Conservation (phyloP, 257 asterid genomes). For the Ehretia macrophylla region DNA sequence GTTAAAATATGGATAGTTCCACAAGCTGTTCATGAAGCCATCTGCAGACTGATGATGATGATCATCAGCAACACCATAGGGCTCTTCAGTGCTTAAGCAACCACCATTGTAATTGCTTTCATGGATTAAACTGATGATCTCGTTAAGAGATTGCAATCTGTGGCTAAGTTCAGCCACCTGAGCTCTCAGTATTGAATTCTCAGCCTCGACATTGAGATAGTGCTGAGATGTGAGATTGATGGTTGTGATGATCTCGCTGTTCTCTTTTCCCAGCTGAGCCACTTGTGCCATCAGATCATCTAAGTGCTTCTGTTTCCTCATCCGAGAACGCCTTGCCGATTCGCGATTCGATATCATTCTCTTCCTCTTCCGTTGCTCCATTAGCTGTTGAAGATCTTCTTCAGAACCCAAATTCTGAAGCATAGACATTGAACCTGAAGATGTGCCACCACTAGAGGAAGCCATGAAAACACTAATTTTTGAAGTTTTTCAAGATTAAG, state of each 20-base stretch:
- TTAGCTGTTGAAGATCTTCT: conserved; percentile 17
- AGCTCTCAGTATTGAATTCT: conserved; percentile 17
- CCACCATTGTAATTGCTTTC: not conserved
- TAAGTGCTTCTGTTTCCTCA: conserved; percentile 55
- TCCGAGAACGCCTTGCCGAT: conserved; percentile 65
- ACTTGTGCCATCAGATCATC: conserved; percentile 51
- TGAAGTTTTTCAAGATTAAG: not conserved
- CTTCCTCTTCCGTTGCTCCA: conserved; percentile 52
- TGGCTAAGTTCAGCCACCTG: conserved; percentile 16
- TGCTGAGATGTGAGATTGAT: conserved; percentile 2
- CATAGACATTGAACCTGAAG: conserved; percentile 31
- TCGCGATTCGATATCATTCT: conserved; percentile 67
- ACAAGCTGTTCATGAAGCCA: not conserved
- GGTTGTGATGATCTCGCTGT: conserved; percentile 6
- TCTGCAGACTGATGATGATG: too few species aligned
- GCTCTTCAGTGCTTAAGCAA: too few species aligned
- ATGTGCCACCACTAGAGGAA: conserved; percentile 31
- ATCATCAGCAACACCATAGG: not conserved
- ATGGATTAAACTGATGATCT: not conserved
- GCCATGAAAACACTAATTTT: conserved; percentile 33
- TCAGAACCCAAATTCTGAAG: conserved; percentile 29
- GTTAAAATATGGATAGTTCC: not conserved
- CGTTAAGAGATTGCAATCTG: conserved; percentile 17
- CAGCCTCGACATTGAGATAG: conserved; percentile 5
- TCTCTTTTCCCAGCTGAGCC: conserved; percentile 10